Percentiles rank a stretch among this genome's conserved stretches.
Evolutionary conservation across 1,284 basidiomycete genomes (phyloP).

Genomic region (Thecaphora frezii): DNA sequence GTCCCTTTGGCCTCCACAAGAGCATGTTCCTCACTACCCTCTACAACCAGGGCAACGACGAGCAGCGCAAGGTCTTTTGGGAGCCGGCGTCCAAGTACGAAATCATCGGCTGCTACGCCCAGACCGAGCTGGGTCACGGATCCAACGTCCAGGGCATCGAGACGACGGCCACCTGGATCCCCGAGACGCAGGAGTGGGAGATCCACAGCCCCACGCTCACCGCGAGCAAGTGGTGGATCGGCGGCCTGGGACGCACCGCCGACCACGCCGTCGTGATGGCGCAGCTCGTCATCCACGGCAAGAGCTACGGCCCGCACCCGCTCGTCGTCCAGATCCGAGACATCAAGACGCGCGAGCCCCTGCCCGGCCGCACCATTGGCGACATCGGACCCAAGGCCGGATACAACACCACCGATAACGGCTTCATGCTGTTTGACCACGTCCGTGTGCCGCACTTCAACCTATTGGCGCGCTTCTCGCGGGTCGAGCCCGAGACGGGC

Average conservation of each 20-base stretch:
- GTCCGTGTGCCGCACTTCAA: conserved; percentile 59
- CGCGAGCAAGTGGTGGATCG: conserved; percentile 58
- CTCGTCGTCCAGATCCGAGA: conserved; percentile 60
- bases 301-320: conserved; percentile 59
- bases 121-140: conserved; percentile 53
- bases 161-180: conserved; percentile 47
- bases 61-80: conserved; percentile 50
- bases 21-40: conserved; percentile 55
- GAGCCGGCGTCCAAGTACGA: conserved; percentile 42
- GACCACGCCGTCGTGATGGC: conserved; percentile 61
- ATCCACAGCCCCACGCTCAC: conserved; percentile 44
- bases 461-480: conserved; percentile 57
- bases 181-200: conserved; percentile 42
- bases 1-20: conserved; percentile 48
- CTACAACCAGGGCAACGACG: conserved; percentile 47
- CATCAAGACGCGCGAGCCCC: conserved; percentile 56
- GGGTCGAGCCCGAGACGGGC: conserved; percentile 55
- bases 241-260: conserved; percentile 59
- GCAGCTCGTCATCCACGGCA: conserved; percentile 58
- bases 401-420: conserved; percentile 59
- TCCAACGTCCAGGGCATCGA: conserved; percentile 51
- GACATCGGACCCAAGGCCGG: conserved; percentile 60
- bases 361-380: conserved; percentile 58
- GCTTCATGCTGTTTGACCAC: conserved; percentile 50
- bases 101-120: conserved; percentile 52